Percentiles rank a stretch among this genome's conserved stretches.
Evolutionary conservation across 148 eudicot genomes (phyloP).

Genomic region (Amaranthus palmeri): DNA sequence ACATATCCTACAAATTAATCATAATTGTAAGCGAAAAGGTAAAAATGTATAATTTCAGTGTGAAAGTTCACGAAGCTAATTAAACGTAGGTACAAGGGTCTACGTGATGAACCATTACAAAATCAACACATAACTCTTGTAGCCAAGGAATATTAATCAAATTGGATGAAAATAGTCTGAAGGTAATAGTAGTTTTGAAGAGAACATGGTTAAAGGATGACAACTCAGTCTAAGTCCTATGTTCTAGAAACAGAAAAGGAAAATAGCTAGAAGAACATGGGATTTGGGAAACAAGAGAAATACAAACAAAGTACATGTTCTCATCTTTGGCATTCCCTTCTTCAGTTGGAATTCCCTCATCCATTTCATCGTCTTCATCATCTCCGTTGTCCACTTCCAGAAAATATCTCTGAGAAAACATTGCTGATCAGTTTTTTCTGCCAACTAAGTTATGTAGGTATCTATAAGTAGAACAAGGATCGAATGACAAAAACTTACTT

Average conservation of each 20-base stretch:
- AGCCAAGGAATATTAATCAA: too few relatives aligned
- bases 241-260: too few relatives aligned
- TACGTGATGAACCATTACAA: too few relatives aligned
- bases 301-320: slow-evolving; percentile 40
- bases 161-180: too few relatives aligned
- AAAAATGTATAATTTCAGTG: too few relatives aligned
- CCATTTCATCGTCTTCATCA: slow-evolving; percentile 61
- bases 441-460: not conserved
- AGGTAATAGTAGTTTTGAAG: too few relatives aligned
- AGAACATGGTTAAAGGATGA: too few relatives aligned
- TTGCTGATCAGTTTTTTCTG: slow-evolving; percentile 4
- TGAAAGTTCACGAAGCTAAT: too few relatives aligned
- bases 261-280: not conserved
- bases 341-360: slow-evolving; percentile 33
- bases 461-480: not conserved
- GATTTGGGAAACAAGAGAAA: not conserved
- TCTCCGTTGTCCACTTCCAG: slow-evolving; percentile 70
- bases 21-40: too few relatives aligned
- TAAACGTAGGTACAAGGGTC: too few relatives aligned
- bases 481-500: slow-evolving; percentile 41
- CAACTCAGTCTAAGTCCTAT: not conserved
- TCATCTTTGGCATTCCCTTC: slow-evolving; percentile 41
- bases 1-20: not conserved
- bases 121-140: too few relatives aligned
- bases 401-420: slow-evolving; percentile 57